Evolutionary conservation across 1,284 basidiomycete species (phyloP), one percentile per base, ranked within the genome.

Genomic region (Hemileia vastatrix): DNA sequence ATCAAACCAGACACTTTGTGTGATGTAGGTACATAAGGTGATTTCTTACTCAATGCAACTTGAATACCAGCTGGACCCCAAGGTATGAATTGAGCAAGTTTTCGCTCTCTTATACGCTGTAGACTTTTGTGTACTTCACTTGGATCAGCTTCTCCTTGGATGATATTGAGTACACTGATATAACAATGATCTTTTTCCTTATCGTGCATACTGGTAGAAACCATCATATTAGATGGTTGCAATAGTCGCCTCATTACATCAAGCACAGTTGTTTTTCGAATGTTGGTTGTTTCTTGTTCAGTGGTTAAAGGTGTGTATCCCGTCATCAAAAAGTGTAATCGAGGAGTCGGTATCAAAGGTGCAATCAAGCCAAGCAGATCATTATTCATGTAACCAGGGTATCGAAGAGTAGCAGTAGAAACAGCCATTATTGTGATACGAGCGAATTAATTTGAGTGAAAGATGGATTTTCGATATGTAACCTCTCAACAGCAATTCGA

Each of bases 381-480:
- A 72, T 98, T 98, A 81, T 98, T 97, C 93, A 97, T 98, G 78
- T 97, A 98, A 55, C 91, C 90, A 0, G 94, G 95, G 78, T 96
- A 98, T 69, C 94, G 85, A 24, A 98, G 82, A n/a, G 94, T 97
- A 71, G 94, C 90, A 0, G 94, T 98, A 65, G 91, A 94, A 1
- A 93, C 94, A 6, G 94, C 88, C 83, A 95, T 94, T 51, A 95
- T 91, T 1, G 92, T 94, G 92, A 86, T 0, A 89, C 87, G 91
- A 94, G 57, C 11, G 13, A 13, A 76, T 95, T 95, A 1, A 91
- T 94, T 76, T 95, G 92, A 73, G 90, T 86, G 74, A 96, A 96
- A 45, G 86, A 87, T 9, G 93, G 88, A 31, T 90, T 91, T 71
- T 92, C 88, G 0, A 89, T 80, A 71, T 95, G 90, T 64, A 98